Evolutionary conservation across 768 basidiomycete species (phyloP), one percentile per base, ranked within the genome.

Genomic region (Trametes elegans): DNA sequence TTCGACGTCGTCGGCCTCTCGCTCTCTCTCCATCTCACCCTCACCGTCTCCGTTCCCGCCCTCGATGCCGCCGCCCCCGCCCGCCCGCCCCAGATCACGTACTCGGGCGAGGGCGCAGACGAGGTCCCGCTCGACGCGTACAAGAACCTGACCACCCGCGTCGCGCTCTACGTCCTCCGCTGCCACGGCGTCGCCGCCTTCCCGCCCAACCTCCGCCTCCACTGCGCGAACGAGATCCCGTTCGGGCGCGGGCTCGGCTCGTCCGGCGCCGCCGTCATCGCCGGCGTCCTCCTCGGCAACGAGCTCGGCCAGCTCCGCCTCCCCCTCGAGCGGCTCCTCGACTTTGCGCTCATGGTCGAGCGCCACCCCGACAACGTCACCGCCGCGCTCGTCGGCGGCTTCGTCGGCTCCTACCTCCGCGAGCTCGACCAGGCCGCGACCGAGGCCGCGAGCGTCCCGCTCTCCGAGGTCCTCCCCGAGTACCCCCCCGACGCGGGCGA

Each of bases 1-100:
- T 99, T 99, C 72, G 97, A 99, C 70, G 97, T 98, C 59, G 93
- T 98, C 61, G 97, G 97, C n/a, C 87, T 99, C 59, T 95, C 96
- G 0, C 84, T 98, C 21, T 93, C 92, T 1, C 82, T 97, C 27
- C 79, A 86, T 62, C 81, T 98, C 62, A 86, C 83, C 14, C 79
- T 98, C 64, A 79, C 79, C 42, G 86, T 94, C 63, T 76, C 76
- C 43, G 65, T 79, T 68, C 43, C 72, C 11, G 60, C 72, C 24
- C 59, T 67, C 28, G 41, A 70, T 41, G 64, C 66, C 2, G 43
- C 66, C 26, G 61, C 69, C 7, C 68, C 75, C n/a, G 74, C 79
- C 38, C 55, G 69, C 18, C 75, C 76, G 7, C 91, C 93, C 7
- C 68, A 65, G 43, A 79, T 98, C 66, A 79, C 81, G 28, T 93